Evolutionary conservation across 768 basidiomycete genomes (phyloP).

Genomic region (Suillus paluster): DNA sequence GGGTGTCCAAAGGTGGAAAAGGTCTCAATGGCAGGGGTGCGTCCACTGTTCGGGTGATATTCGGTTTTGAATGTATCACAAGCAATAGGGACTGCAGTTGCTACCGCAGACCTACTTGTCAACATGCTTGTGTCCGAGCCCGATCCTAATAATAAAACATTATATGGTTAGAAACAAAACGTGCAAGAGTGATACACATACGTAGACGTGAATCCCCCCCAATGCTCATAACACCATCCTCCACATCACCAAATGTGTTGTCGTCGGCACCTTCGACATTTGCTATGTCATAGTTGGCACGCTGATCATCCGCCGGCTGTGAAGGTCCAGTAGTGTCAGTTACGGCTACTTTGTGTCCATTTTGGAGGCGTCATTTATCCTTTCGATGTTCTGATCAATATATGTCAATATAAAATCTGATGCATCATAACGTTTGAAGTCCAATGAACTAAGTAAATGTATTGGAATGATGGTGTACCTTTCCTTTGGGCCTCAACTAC

Average conservation of each 20-base stretch:
- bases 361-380: not conserved
- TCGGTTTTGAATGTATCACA: slow-evolving; percentile 10
- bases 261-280: not conserved
- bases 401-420: not conserved
- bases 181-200: not conserved
- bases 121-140: not conserved
- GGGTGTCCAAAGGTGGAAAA: slow-evolving; percentile 8
- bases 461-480: not conserved
- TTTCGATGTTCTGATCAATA: not conserved
- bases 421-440: not conserved
- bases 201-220: not conserved
- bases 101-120: not conserved
- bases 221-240: not conserved
- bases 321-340: not conserved
- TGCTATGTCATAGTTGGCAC: not conserved
- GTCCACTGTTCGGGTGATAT: slow-evolving; percentile 9
- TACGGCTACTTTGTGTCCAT: not conserved
- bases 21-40: not conserved
- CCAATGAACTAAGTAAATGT: not conserved
- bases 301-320: not conserved
- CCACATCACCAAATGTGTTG: not conserved
- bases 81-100: not conserved
- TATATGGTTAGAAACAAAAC: not conserved
- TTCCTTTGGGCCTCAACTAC: slow-evolving; percentile 2
- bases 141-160: not conserved